phyloP scores from a whole-genome alignment of 83 land plant species.

The Diphasiastrum complanatum region DNA sequence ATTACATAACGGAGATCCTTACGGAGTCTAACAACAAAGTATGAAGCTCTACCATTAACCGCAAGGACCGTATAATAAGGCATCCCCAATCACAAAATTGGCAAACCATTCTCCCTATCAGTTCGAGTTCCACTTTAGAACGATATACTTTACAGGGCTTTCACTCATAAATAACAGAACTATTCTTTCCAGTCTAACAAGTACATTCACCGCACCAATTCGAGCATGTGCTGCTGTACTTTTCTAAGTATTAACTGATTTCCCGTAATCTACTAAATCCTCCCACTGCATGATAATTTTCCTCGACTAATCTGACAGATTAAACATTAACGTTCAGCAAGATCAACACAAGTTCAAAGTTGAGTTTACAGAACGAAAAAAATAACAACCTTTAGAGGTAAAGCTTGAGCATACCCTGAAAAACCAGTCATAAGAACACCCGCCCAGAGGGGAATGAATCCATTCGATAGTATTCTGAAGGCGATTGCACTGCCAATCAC shows the following conservation, averaged over 20 bases:
- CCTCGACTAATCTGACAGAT: not conserved
- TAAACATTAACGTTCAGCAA: not conserved
- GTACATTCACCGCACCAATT: too few species aligned
- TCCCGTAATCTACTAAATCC: not conserved
- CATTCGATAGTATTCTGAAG: constrained; percentile 26
- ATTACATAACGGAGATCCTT: too few species aligned
- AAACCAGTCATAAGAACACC: constrained; percentile 38
- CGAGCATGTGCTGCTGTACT: too few species aligned
- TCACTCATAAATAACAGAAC: too few species aligned
- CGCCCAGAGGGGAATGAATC: constrained; percentile 31
- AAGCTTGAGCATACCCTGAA: constrained; percentile 51
- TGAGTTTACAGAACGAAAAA: not conserved
- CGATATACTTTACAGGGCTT: too few species aligned
- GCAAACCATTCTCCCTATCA: too few species aligned
- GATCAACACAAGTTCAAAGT: not conserved
- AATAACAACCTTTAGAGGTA: not conserved
- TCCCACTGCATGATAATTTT: not conserved
- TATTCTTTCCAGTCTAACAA: too few species aligned
- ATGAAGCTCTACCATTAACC: too few species aligned
- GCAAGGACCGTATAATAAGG: too few species aligned
- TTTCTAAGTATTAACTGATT: not conserved
- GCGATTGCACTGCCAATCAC: constrained; percentile 29
- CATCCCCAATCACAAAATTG: too few species aligned
- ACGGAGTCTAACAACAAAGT: too few species aligned
- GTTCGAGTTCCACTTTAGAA: too few species aligned